Base-by-base conservation (phyloP, 306 rosid species). In the Prunus dulcis region DNA sequence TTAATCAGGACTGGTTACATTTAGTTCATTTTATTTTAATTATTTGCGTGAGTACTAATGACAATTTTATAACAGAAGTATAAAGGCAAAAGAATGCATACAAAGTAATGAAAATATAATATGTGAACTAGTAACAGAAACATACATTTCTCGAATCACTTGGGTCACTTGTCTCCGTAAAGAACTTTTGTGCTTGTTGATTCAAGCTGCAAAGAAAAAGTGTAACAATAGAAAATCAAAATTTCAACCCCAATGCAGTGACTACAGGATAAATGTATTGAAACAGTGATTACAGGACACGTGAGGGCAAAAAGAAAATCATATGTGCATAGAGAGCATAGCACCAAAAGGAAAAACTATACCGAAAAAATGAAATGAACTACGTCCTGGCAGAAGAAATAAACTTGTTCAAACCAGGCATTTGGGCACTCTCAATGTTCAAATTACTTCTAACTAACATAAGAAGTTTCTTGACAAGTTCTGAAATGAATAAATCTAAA, bases 141-240 rank as follows among this genome's bases (percentile, higher is more conserved):
- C 93, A 83, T 92, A 96, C 98, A 88, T 88, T 89, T 89, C 97
- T 89, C 76, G 97, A 63, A 82, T 89, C 92, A 87, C 82, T 79
- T 27, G 91, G 85, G 78, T 95, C 96, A 82, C 86, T 86, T 72
- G 91, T 84, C 88, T 91, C 98, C 75, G 73, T 53, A 72, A 91
- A 83, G 80, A 88, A 87, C 69, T 91, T 96, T 78, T 96, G 97
- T 49, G 82, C 93, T 82, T 88, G 97, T 84, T 92, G 99, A 87
- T 91, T 89, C 83, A 92, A 84, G 89, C 99, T 96, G 97, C 83
- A 84, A 86, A 80, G 69, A 68, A 78, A 83, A 81, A 73, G 70
- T 28, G 78, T 62, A 60, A 64, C 77, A 69, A 58, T 19, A 52
- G 61, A 73, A 76, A 69, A 83, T 61, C 79, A 83, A 53, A 75